These are phyloP conservation scores for Echinochloa phyllopogon DNA, from an alignment of 176 grass and related monocot species.

Conservation along the genomic window DNA sequence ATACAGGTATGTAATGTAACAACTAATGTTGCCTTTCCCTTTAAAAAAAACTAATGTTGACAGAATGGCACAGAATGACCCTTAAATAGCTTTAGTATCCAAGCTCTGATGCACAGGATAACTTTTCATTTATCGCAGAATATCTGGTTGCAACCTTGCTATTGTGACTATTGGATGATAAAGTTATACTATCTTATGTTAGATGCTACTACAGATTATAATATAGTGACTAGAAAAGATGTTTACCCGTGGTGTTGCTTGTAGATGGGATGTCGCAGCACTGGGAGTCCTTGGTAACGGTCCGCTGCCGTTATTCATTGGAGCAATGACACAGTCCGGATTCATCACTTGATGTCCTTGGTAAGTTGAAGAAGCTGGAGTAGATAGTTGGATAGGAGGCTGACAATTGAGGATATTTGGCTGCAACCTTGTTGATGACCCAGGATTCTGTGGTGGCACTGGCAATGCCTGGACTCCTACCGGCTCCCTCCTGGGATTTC, in stretches of 20 bases:
- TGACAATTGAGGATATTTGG: slow-evolving; percentile 46
- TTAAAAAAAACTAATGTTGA: neutral
- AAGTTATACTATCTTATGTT: slow-evolving; percentile 15
- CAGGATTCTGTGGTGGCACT: slow-evolving; percentile 50
- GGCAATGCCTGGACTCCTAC: slow-evolving; percentile 66
- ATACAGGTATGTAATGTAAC: neutral
- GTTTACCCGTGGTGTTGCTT: slow-evolving; percentile 55
- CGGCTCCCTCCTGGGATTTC: slow-evolving; percentile 60
- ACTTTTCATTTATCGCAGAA: slow-evolving; percentile 23
- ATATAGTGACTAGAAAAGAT: slow-evolving; percentile 23
- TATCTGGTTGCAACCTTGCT: slow-evolving; percentile 3
- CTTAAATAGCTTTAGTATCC: slow-evolving; percentile 23
- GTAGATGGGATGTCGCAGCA: slow-evolving; percentile 29
- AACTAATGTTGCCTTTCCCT: no score
- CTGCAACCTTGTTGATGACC: slow-evolving; percentile 59
- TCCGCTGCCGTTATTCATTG: slow-evolving; percentile 50
- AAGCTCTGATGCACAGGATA: neutral
- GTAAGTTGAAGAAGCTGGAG: slow-evolving; percentile 45
- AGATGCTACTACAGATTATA: slow-evolving; percentile 24
- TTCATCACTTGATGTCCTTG: slow-evolving; percentile 34
- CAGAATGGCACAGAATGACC: neutral
- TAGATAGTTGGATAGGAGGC: slow-evolving; percentile 33
- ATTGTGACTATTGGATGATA: slow-evolving; percentile 29
- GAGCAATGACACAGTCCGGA: slow-evolving; percentile 35
- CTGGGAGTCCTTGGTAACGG: slow-evolving; percentile 50